Conservation (phyloP, 805 yeast genomes). For the Nakazawaea holstii region DNA sequence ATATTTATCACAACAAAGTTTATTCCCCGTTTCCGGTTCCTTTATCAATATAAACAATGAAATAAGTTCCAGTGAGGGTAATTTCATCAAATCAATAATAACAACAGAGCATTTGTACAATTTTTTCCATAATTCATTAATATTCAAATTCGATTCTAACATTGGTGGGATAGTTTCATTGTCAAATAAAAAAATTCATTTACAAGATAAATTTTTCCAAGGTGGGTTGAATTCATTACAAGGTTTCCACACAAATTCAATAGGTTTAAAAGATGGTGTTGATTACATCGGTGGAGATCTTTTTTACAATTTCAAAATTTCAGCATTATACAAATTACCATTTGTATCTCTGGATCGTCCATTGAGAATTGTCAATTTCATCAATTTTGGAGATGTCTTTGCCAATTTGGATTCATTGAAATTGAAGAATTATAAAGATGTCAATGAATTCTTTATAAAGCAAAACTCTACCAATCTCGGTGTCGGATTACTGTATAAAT, state of each 20-base stretch:
- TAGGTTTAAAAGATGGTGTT: slow-evolving; percentile 54
- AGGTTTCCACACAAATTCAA: slow-evolving; percentile 61
- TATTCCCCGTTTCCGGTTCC: slow-evolving; percentile 43
- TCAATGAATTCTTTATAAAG: slow-evolving; percentile 16
- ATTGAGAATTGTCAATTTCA: slow-evolving; percentile 56
- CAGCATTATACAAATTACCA: slow-evolving; percentile 60
- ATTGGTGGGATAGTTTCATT: slow-evolving; percentile 53
- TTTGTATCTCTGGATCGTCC: slow-evolving; percentile 39
- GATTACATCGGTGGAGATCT: slow-evolving; percentile 67
- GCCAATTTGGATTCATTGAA: slow-evolving; percentile 16
- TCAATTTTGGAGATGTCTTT: slow-evolving; percentile 60
- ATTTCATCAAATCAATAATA: slow-evolving; percentile 32
- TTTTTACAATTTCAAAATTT: slow-evolving; percentile 49
- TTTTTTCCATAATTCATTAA: slow-evolving; percentile 36
- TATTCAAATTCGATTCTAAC: slow-evolving; percentile 43
- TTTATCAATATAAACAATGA: slow-evolving; percentile 38
- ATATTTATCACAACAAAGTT: slow-evolving; percentile 25
- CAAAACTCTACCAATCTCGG: slow-evolving; percentile 42
- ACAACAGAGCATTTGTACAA: slow-evolving; percentile 31
- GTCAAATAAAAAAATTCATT: slow-evolving; percentile 39
- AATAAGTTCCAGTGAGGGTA: slow-evolving; percentile 14
- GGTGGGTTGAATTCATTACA: slow-evolving; percentile 76
- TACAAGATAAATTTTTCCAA: slow-evolving; percentile 75
- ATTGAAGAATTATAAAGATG: background rate
- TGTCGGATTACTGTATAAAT: slow-evolving; percentile 54